Base-by-base conservation (phyloP, 768 basidiomycete species). In the Agrocybe praecox region DNA sequence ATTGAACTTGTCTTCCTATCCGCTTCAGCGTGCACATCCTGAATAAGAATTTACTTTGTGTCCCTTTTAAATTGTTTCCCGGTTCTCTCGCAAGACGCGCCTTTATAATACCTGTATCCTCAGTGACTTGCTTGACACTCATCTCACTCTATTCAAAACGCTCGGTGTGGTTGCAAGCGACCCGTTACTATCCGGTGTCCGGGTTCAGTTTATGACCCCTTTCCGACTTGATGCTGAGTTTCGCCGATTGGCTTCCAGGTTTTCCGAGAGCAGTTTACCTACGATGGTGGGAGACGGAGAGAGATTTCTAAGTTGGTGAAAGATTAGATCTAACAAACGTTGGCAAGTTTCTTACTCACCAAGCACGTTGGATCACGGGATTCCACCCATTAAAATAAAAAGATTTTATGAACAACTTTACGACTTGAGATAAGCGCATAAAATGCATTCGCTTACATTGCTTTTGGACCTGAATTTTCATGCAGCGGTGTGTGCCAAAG, bases 281-380 rank as follows among this genome's bases (percentile, higher is more conserved):
- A 42, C 46, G 22, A 45, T 52, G 33, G 53, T 59, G 53, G 53
- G 58, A 58, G 29, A 21, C 45, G 6, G 24, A 21, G 42, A 23
- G 52, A 46, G 21, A 24, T 44, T 46, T 46, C 21, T 52, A 18
- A 54, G 26, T 29, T 29, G 36, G 36, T 40, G 12, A 40, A 14
- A 15, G 36, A 3, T 15, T 15, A 34, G 33, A 15, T 40, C 36
- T 15, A 40, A n/a, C 53, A 32, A 59, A 59, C 58, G 58, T 55
- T 59, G 42, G 17, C 23, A 52, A 44, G 29, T 24, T 48, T 24
- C 34, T 52, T 57, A 57, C 56, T 57, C 46, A 57, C 23, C 40
- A 53, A 46, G 58, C 58, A 59, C 58, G 53, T 59, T 59, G 58
- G 53, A 40, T 59, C 58, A 55, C 53, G 53, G 19, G 53, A 9